Percentiles rank a stretch among this genome's conserved stretches.
Conservation (phyloP, 306 rosid species). For the Aeschynomene evenia region DNA sequence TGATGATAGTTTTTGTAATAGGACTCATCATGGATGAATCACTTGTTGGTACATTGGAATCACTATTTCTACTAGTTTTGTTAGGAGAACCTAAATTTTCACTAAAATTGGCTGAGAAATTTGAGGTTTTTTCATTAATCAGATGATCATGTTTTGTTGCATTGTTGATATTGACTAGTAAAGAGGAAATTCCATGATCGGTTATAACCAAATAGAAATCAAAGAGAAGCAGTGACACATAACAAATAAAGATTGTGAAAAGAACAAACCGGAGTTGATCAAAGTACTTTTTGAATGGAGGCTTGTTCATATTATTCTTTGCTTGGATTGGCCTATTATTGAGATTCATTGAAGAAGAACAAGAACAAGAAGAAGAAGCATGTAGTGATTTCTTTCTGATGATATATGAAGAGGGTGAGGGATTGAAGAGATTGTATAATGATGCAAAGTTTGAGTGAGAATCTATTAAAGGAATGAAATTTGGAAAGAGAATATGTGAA, state of each 20-base stretch:
- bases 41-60: not conserved
- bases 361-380: not conserved
- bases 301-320: constrained; percentile 30
- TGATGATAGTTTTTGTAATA: not conserved
- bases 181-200: constrained; percentile 20
- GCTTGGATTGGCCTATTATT: not conserved
- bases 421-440: not conserved
- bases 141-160: constrained; percentile 6
- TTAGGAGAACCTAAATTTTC: not conserved
- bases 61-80: not conserved
- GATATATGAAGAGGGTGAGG: not conserved
- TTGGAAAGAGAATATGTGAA: not conserved
- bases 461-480: not conserved
- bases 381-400: not conserved
- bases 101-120: not conserved
- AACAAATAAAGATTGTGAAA: constrained; percentile 21
- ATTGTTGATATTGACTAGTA: constrained; percentile 15
- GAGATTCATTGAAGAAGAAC: not conserved
- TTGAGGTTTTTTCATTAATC: not conserved
- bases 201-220: constrained; percentile 27
- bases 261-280: constrained; percentile 47
- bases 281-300: constrained; percentile 16
- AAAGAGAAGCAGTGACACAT: constrained; percentile 33
- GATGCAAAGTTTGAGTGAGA: not conserved
- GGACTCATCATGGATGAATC: too few species aligned